Evolutionary conservation across 148 eudicot genomes (phyloP).

Genomic region (Tetragonia tetragonoides): DNA sequence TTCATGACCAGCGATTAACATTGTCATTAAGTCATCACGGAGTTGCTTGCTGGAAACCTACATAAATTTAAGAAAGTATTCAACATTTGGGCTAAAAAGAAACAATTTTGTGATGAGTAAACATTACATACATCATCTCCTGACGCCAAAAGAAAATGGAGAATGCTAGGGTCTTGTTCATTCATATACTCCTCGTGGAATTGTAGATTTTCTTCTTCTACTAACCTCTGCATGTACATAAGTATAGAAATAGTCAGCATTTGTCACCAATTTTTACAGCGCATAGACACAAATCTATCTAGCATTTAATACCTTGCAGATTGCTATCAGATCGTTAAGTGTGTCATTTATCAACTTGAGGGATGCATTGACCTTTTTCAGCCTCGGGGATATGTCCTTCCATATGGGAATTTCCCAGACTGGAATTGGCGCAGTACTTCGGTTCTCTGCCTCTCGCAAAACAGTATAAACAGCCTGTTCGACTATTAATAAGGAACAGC

Average conservation of each 20-base stretch:
- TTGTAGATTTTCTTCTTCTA: slow-evolving; percentile 89
- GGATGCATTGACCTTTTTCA: slow-evolving; percentile 73
- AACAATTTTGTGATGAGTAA: neutral
- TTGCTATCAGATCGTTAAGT: slow-evolving; percentile 74
- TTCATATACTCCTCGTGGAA: slow-evolving; percentile 97
- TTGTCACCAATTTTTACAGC: neutral
- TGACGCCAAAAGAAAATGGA: slow-evolving; percentile 93
- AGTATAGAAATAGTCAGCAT: slow-evolving; percentile 10
- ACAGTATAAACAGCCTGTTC: slow-evolving; percentile 95
- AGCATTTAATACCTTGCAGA: slow-evolving; percentile 83
- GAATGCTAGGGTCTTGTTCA: slow-evolving; percentile 97
- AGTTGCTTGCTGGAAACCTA: slow-evolving; percentile 99
- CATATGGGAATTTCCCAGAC: slow-evolving; percentile 97
- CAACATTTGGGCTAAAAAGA: slow-evolving; percentile 12
- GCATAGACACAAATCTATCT: neutral
- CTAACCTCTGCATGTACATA: slow-evolving; percentile 70
- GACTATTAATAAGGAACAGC: slow-evolving; percentile 20
- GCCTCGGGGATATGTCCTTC: slow-evolving; percentile 92
- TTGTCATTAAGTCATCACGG: slow-evolving; percentile 96
- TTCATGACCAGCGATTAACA: slow-evolving; percentile 99
- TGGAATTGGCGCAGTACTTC: slow-evolving; percentile 92
- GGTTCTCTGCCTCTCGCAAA: slow-evolving; percentile 84
- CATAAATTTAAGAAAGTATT: slow-evolving; percentile 15
- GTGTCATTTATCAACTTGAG: slow-evolving; percentile 85
- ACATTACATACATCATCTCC: slow-evolving; percentile 77